Base-by-base conservation (phyloP, 148 eudicot species). In the Fagopyrum homotropicum region DNA sequence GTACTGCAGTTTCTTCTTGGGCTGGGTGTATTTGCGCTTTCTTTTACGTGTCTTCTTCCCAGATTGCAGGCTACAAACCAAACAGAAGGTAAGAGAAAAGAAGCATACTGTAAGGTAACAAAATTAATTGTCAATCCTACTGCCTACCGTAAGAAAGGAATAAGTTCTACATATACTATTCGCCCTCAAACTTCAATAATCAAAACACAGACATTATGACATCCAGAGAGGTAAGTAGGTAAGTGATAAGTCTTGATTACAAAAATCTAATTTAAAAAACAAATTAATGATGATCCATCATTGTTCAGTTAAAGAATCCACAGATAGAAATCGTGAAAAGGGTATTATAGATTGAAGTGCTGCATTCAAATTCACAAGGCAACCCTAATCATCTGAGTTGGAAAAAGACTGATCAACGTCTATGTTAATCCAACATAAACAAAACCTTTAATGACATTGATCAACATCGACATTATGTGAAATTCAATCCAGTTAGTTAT, bases 1-100 rank as follows among this genome's bases (percentile, higher is more conserved):
- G 77, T 79, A 75, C 57, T 85, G 88, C 84, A 83, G 86, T 76
- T 90, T 95, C 88, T 92, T 89, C 89, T 92, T 90, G 54, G 89
- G 81, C 77, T 87, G 91, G 61, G 87, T 80, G 40, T 74, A 76
- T 82, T 85, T 96, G 73, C 92, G 92, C 78, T 86, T 96, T 51
- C 96, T 86, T 78, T 79, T 88, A 30, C 91, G 85, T 40, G 80
- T 82, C 84, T 83, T 83, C 70, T 84, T 82, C 68, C 85, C 90
- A 5, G 91, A 80, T 10, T 68, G 82, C 84, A 89, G 77, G 75
- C 97, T 92, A 63, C 80, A 83, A 75, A n/a, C 59, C 70, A 3
- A 73, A 78, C 17, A 73, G 49, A 59, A 63, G 19, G 55, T 44
- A 78, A 64, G 69, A 73, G 80, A 74, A 40, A 71, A 48, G 14